These are phyloP conservation scores for Bisporella sp. DNA, from an alignment of 2,329 filamentous ascomycete genomes.

Conservation along the genomic window DNA sequence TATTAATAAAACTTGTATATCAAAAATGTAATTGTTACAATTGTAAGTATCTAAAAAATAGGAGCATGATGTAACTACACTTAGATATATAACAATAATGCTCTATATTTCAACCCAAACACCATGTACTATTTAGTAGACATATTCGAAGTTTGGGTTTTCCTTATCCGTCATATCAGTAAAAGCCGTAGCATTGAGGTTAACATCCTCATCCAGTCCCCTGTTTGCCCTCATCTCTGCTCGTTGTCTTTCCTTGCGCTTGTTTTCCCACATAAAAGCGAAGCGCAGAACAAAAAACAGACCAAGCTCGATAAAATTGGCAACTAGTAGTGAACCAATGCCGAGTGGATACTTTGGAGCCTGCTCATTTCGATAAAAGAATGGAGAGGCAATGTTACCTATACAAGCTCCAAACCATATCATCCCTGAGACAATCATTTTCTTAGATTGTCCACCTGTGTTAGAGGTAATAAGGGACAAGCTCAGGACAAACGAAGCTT, in stretches of 20 bases:
- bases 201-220: no score
- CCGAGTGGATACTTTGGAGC: not conserved
- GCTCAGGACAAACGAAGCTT: conserved; percentile 36
- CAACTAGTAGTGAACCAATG: not conserved
- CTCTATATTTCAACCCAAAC: no score
- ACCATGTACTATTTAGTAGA: not conserved
- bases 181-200: not conserved
- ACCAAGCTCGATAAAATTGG: not conserved
- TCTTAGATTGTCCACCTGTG: conserved; percentile 67
- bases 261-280: not conserved
- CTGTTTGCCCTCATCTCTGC: not conserved
- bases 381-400: conserved; percentile 49
- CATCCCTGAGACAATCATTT: conserved; percentile 62
- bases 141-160: not conserved
- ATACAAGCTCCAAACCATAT: conserved; percentile 69
- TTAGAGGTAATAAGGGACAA: conserved; percentile 39
- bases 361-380: not conserved
- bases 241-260: not conserved
- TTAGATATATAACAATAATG: no score
- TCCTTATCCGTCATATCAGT: not conserved
- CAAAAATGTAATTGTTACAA: no score
- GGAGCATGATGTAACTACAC: no score
- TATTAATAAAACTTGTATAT: no score
- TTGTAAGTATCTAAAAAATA: no score
- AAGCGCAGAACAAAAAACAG: not conserved